Evolutionary conservation across 2,329 filamentous ascomycete genomes (phyloP).

Genomic region (Xylaria multiplex): DNA sequence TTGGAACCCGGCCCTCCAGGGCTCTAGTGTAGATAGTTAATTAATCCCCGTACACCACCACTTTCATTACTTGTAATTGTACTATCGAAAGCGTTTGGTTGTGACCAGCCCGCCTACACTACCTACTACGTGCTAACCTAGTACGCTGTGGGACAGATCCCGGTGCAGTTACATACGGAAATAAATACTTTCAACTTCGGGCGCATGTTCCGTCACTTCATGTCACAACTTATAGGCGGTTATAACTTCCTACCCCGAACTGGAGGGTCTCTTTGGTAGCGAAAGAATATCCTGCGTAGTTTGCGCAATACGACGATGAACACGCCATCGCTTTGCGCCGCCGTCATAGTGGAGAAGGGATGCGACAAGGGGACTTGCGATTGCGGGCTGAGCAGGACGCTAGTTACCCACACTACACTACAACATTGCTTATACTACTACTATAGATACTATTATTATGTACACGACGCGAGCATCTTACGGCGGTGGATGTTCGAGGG

Average conservation of each 20-base stretch:
- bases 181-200: slow-evolving; percentile 4
- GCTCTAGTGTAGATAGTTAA: slow-evolving; percentile 21
- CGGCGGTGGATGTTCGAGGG: background rate
- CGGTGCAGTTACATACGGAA: slow-evolving; percentile 13
- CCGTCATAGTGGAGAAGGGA: slow-evolving; percentile 38
- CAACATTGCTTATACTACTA: background rate
- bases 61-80: slow-evolving; percentile 15
- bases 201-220: slow-evolving; percentile 23
- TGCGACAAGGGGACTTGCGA: slow-evolving; percentile 35
- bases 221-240: slow-evolving; percentile 24
- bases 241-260: slow-evolving; percentile 24
- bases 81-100: slow-evolving; percentile 26
- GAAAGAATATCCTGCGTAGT: slow-evolving; percentile 26
- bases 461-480: background rate
- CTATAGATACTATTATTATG: slow-evolving; percentile 9
- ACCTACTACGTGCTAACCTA: too few relatives aligned
- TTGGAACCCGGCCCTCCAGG: slow-evolving; percentile 16
- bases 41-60: slow-evolving; percentile 29
- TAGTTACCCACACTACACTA: slow-evolving; percentile 7
- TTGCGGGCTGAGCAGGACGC: slow-evolving; percentile 19
- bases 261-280: slow-evolving; percentile 16
- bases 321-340: slow-evolving; percentile 37
- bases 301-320: slow-evolving; percentile 36
- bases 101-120: slow-evolving; percentile 19
- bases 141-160: background rate